A percentile compares a stretch with the other conserved stretches of the same genome.
Conservation (phyloP, 1,284 basidiomycete species). For the Cutaneotrichosporon cavernicola region DNA sequence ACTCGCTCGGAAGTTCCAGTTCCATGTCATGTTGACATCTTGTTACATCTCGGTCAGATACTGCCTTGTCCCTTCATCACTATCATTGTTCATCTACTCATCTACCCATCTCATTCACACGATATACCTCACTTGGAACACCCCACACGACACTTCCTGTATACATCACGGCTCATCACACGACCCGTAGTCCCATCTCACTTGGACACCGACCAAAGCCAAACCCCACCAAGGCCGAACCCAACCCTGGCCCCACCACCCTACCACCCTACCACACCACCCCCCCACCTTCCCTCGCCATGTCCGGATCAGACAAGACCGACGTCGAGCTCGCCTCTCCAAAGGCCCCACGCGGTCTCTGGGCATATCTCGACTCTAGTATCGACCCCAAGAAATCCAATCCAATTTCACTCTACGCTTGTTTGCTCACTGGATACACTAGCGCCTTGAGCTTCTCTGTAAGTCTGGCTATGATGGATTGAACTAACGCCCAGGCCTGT, state of each 20-base stretch:
- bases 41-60: too few species aligned
- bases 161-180: too few species aligned
- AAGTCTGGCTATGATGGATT: constrained; percentile 5
- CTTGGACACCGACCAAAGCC: background rate
- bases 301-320: constrained; percentile 6
- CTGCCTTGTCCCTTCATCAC: too few species aligned
- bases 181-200: too few species aligned
- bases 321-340: constrained; percentile 6
- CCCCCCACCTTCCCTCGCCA: background rate
- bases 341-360: background rate
- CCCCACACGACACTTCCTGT: too few species aligned
- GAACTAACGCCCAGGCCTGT: constrained; percentile 1
- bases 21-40: too few species aligned
- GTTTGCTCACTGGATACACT: constrained; percentile 84
- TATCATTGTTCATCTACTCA: too few species aligned
- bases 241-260: background rate
- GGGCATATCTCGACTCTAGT: constrained; percentile 5
- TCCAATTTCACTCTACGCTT: constrained; percentile 67
- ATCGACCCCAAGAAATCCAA: constrained; percentile 63
- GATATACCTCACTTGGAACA: too few species aligned
- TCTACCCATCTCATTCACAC: too few species aligned
- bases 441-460: constrained; percentile 68
- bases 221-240: background rate
- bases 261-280: background rate
- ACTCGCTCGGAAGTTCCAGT: too few species aligned